phyloP scores from a whole-genome alignment of 805 yeast species.

The Candida coleopterorum region DNA sequence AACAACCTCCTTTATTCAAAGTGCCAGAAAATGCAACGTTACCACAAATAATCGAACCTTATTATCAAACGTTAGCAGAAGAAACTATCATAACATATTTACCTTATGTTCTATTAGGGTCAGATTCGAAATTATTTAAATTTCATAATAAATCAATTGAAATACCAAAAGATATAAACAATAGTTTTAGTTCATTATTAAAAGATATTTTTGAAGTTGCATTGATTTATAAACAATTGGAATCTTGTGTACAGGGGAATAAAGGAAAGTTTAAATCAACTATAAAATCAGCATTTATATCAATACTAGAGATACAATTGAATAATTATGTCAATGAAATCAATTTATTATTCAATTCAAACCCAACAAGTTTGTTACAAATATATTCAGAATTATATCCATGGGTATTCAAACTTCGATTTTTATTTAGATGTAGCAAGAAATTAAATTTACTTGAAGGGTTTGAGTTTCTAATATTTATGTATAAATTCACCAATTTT shows the following conservation, averaged over 20 bases:
- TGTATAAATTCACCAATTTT: constrained; percentile 47
- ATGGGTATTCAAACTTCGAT: constrained; percentile 52
- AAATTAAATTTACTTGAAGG: constrained; percentile 34
- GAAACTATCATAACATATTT: constrained; percentile 39
- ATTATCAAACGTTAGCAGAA: constrained; percentile 28
- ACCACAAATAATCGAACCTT: constrained; percentile 17
- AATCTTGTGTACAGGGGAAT: constrained; percentile 20
- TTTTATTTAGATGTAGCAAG: constrained; percentile 43
- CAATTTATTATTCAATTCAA: constrained; percentile 26
- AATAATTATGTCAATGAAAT: constrained; percentile 30
- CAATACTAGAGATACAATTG: constrained; percentile 41
- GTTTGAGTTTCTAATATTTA: constrained; percentile 49
- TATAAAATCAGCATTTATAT: constrained; percentile 56
- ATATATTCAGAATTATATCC: constrained; percentile 43
- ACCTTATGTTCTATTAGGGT: constrained; percentile 55
- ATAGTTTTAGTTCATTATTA: constrained; percentile 52
- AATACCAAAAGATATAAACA: constrained; percentile 51
- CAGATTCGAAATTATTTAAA: constrained; percentile 54
- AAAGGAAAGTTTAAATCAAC: constrained; percentile 39
- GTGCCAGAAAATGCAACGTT: constrained; percentile 3
- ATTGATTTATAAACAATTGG: constrained; percentile 51
- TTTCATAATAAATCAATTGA: constrained; percentile 25
- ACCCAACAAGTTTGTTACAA: constrained; percentile 25
- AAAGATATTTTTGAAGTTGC: constrained; percentile 67
- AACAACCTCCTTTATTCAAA: background rate